phyloP scores from a whole-genome alignment of 2,329 filamentous ascomycete genomes.

The Fusarium fujikuroi region DNA sequence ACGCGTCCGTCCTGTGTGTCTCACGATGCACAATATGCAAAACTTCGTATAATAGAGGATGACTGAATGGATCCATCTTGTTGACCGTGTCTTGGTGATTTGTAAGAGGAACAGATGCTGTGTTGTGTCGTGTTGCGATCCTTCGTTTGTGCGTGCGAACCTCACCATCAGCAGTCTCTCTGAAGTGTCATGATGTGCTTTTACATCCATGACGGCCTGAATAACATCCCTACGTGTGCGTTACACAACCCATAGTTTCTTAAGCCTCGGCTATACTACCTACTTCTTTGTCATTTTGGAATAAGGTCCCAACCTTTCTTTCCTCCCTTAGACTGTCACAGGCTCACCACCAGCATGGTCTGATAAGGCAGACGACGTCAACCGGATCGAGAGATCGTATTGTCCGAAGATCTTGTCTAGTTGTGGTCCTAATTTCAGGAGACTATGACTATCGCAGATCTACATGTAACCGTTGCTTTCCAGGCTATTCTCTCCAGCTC shows the following conservation, averaged over 20 bases:
- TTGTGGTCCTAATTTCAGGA: constrained; percentile 19
- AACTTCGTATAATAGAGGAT: neutral
- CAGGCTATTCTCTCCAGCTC: neutral
- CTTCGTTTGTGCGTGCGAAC: neutral
- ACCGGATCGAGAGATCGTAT: constrained; percentile 10
- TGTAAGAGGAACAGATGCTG: constrained; percentile 8
- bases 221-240: neutral
- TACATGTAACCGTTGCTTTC: constrained; percentile 11
- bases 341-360: neutral
- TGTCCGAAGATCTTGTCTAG: constrained; percentile 28
- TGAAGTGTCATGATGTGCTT: neutral
- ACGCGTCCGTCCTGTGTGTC: constrained; percentile 29
- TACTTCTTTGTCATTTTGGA: too few species aligned
- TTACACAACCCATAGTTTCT: constrained; percentile 14
- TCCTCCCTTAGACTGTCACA: constrained; percentile 16
- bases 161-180: neutral
- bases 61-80: neutral
- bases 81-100: neutral
- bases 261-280: too few species aligned
- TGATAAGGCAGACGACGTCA: constrained; percentile 10
- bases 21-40: constrained; percentile 12
- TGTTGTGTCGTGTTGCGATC: constrained; percentile 16
- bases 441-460: constrained; percentile 11
- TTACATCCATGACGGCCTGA: constrained; percentile 6
- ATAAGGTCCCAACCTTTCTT: too few species aligned